These are phyloP conservation scores for Jackrogersella multiformis DNA, from an alignment of 495 filamentous ascomycete genomes.

Conservation along the genomic window DNA sequence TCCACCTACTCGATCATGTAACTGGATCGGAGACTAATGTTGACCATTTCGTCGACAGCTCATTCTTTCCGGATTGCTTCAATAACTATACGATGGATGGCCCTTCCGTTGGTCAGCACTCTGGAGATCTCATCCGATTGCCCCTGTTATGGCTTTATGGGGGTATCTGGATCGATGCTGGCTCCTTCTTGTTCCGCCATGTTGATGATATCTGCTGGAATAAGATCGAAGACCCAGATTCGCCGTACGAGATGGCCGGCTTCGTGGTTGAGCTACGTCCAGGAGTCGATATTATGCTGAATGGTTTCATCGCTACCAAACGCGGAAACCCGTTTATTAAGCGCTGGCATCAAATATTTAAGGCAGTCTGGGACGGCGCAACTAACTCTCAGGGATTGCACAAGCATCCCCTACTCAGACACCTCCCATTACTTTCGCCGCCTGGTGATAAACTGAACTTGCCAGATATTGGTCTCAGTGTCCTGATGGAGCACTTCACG, in stretches of 20 bases:
- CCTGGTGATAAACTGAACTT: conserved; percentile 38
- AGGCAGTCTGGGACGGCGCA: conserved; percentile 48
- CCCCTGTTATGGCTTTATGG: conserved; percentile 51
- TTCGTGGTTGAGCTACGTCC: conserved; percentile 45
- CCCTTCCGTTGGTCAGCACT: conserved; percentile 45
- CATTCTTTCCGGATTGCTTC: conserved; percentile 48
- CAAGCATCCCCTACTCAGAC: conserved; percentile 47
- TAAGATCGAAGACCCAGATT: conserved; percentile 48
- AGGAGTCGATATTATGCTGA: conserved; percentile 46
- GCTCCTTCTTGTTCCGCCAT: conserved; percentile 49
- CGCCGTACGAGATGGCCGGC: conserved; percentile 48
- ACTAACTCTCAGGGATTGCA: conserved; percentile 46
- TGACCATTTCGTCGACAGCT: conserved; percentile 40
- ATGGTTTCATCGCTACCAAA: conserved; percentile 52
- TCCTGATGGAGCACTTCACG: conserved; percentile 40
- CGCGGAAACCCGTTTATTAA: conserved; percentile 50
- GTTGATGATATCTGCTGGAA: conserved; percentile 56
- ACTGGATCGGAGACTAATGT: conserved; percentile 42
- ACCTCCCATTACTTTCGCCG: conserved; percentile 43
- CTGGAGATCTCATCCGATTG: conserved; percentile 50
- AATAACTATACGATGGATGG: conserved; percentile 50
- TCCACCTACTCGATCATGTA: conserved; percentile 43
- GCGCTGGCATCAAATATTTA: conserved; percentile 52
- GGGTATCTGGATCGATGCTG: conserved; percentile 54
- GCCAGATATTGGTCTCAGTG: conserved; percentile 25